Evolutionary conservation across 1,284 basidiomycete species (phyloP).

Genomic region (Papiliotrema fonsecae): DNA sequence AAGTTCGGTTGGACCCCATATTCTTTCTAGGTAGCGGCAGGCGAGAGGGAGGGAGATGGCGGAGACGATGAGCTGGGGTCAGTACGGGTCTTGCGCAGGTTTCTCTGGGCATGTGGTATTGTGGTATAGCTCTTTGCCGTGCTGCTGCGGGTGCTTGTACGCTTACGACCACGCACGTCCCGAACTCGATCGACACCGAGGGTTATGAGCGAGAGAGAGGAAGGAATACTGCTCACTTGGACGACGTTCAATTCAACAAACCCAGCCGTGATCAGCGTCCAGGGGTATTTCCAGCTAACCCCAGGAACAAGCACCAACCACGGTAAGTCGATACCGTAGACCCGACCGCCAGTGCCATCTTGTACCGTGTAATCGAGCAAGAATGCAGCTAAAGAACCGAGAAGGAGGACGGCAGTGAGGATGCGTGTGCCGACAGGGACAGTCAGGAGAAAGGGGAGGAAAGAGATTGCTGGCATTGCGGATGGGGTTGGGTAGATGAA

Average conservation of each 20-base stretch:
- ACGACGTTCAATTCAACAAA: slow-evolving; percentile 79
- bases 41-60: slow-evolving; percentile 74
- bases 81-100: not conserved
- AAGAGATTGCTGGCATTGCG: slow-evolving; percentile 44
- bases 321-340: slow-evolving; percentile 48
- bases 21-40: slow-evolving; percentile 81
- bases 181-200: not conserved
- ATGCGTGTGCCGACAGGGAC: slow-evolving; percentile 61
- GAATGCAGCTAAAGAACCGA: slow-evolving; percentile 61
- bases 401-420: slow-evolving; percentile 65
- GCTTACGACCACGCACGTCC: too few species aligned
- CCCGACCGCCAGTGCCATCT: not conserved
- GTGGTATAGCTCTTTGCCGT: too few species aligned
- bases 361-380: slow-evolving; percentile 38
- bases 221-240: slow-evolving; percentile 62
- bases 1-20: slow-evolving; percentile 86
- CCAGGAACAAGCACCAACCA: slow-evolving; percentile 85
- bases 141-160: too few species aligned
- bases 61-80: slow-evolving; percentile 64
- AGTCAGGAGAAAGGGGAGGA: slow-evolving; percentile 45
- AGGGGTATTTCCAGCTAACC: slow-evolving; percentile 77
- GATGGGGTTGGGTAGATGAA: not conserved
- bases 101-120: too few species aligned
- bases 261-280: slow-evolving; percentile 82
- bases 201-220: not conserved